Evolutionary conservation across 73 alveolate species (phyloP), one percentile per base, ranked within the genome.

Genomic region (Blepharisma japonicum): DNA sequence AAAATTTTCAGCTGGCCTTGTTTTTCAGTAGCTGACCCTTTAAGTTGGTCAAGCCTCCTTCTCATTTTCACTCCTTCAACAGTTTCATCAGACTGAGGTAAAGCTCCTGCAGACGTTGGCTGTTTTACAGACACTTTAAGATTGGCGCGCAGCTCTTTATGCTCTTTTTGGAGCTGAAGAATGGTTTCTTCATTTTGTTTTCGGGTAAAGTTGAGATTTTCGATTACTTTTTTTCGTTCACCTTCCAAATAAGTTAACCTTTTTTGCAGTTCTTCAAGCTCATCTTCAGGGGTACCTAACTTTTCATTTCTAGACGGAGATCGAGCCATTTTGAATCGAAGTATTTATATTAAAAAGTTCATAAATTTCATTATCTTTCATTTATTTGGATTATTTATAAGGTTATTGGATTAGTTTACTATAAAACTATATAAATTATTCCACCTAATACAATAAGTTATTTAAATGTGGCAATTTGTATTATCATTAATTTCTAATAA

Each of bases 141-240:
- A 47, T 87, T 68, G 21, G 83, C 91, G 55, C 84, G 18, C 51
- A 87, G 77, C 51, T 87, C 91, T 80, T 84, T 79, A 45, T 87
- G 86, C 61, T 87, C 94, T 39, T 71, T 87, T 56, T 84, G 42
- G 42, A 87, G 84, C 21, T 72, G 78, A 32, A 71, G 51, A 27
- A 87, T 83, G 67, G 39, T 20, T 42, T 87, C 91, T 87, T 77
- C 51, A 68, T 87, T 87, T 56, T 81, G 53, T 45, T 77, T 20
- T 48, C 45, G 56, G 6, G 91, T 84, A 21, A 45, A 18, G 21
- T 47, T 23, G 20, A 83, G 45, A 6, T 83, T 77, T 11, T 83
- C 83, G 48, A 77, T 83, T 54, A 87, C 77, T 6, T 78, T 80
- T 48, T 87, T 87, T 6, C 91, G 23, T 20, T 84, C 91, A 5